Evolutionary conservation across 495 filamentous ascomycete species (phyloP), one percentile per base, ranked within the genome.

Genomic region (Clavariopsis aquatica): DNA sequence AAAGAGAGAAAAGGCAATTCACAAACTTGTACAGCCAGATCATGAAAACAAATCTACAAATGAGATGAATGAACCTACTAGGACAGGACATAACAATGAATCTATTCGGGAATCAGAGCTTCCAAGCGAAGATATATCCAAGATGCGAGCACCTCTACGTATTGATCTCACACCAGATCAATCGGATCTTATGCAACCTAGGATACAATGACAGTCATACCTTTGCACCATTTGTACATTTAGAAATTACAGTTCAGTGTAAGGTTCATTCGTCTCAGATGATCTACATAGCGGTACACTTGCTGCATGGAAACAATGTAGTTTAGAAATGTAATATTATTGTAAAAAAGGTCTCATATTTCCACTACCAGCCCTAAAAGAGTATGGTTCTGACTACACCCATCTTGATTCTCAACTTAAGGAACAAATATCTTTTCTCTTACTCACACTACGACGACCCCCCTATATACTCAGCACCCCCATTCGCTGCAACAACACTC

Each of bases 401-500:
- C 15, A 43, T n/a, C 15, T 43, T n/a, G 13, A 5, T 43, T 43
- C 38, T 9, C 15, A 7, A 15, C 38, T n/a, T 43, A 6, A 10
- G 3, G 9, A 43, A 43, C 5, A 17, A 43, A 6, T 3, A 8
- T 17, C 38, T 43, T 43, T n/a, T 43, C 38, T 43, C 13, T 9
- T 17, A 34, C 31, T 6, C 31, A 34, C n/a, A n/a, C 38, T 43
- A 60, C 17, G 27, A 55, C 12, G 41, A 49, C 2, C 63, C 63
- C 13, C 66, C 66, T 38, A 69, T 47, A 10, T 29, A 64, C 49
- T 60, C 62, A 9, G 61, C 61, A 1, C 66, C 66, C 22, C 66
- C 69, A 59, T 71, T 64, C 13, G 69, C 69, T 8, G 59, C 69
- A 29, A 71, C 69, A n/a, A 71, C 69, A 55, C 61, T 66, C 20